A percentile compares a stretch with the other conserved stretches of the same genome.
phyloP scores from a whole-genome alignment of 495 filamentous ascomycete species.

The Aspergillus sparsus region DNA sequence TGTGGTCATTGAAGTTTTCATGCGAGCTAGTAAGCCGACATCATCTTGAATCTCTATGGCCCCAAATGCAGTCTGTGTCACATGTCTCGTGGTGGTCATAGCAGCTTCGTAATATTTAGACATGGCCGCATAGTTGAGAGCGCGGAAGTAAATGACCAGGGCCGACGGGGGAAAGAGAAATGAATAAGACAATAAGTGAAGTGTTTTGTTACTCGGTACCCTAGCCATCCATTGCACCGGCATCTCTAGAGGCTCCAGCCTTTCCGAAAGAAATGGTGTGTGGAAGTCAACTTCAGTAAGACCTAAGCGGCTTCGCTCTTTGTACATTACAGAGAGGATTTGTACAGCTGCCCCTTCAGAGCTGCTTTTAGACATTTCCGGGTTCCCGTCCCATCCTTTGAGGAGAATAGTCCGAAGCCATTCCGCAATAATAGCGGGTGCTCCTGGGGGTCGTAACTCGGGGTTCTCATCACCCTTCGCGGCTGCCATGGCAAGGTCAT shows the following conservation, averaged over 20 bases:
- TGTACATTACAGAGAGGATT: constrained; percentile 73
- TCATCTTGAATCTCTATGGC: constrained; percentile 44
- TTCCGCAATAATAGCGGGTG: constrained; percentile 64
- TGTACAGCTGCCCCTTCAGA: constrained; percentile 72
- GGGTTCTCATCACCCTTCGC: constrained; percentile 28
- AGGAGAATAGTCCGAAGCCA: constrained; percentile 77
- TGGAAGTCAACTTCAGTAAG: constrained; percentile 69
- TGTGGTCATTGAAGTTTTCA: constrained; percentile 64
- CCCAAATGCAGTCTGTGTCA: constrained; percentile 57
- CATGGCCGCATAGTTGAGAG: constrained; percentile 86
- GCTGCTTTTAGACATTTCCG: constrained; percentile 64
- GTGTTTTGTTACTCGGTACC: constrained; percentile 55
- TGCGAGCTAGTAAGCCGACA: constrained; percentile 56
- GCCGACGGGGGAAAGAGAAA: constrained; percentile 75
- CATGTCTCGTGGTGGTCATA: constrained; percentile 60
- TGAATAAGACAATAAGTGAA: constrained; percentile 78
- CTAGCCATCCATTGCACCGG: constrained; percentile 69
- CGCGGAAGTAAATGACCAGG: constrained; percentile 80
- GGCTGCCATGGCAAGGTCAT: constrained; percentile 29
- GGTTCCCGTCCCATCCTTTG: constrained; percentile 74
- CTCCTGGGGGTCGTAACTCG: constrained; percentile 37
- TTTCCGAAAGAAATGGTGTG: constrained; percentile 72
- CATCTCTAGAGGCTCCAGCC: constrained; percentile 74
- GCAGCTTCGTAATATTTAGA: constrained; percentile 71
- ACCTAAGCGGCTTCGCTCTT: constrained; percentile 61